These are phyloP conservation scores for Trichoderma sp. DNA, from an alignment of 2,329 filamentous ascomycete genomes.

Conservation along the genomic window DNA sequence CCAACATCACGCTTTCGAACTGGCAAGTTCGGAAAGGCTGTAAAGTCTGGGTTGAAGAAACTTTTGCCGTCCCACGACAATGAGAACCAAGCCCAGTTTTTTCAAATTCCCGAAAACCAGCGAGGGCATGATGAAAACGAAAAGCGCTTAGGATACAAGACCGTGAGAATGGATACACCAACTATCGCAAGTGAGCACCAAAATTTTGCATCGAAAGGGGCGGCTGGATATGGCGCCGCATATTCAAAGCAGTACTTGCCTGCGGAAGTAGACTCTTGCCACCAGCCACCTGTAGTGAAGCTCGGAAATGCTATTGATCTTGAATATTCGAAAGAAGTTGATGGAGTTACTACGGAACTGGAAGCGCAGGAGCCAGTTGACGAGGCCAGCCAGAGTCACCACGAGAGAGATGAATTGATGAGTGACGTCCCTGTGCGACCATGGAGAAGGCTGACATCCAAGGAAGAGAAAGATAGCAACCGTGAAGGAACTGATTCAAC, in stretches of 20 bases:
- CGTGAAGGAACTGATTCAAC: neutral
- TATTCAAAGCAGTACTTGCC: neutral
- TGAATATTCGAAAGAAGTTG: neutral
- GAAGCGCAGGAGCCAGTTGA: neutral
- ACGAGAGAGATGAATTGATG: constrained; percentile 22
- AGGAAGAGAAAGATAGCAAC: neutral
- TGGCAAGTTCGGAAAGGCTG: constrained; percentile 31
- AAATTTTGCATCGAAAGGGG: neutral
- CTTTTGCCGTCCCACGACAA: constrained; percentile 8
- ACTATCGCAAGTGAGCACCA: neutral
- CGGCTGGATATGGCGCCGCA: neutral
- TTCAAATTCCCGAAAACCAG: neutral
- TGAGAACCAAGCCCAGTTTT: neutral
- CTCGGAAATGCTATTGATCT: neutral
- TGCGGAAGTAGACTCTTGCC: neutral
- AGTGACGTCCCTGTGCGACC: constrained; percentile 28
- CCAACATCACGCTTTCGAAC: constrained; percentile 29
- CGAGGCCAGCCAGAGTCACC: neutral
- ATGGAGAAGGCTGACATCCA: constrained; percentile 23
- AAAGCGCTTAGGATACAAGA: neutral
- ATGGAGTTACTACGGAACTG: neutral
- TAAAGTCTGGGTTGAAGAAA: constrained; percentile 24
- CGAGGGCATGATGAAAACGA: neutral
- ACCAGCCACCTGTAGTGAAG: neutral
- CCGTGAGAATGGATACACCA: neutral